Conservation (phyloP, 345 rosid genomes). For the Schrenkiella parvula region DNA sequence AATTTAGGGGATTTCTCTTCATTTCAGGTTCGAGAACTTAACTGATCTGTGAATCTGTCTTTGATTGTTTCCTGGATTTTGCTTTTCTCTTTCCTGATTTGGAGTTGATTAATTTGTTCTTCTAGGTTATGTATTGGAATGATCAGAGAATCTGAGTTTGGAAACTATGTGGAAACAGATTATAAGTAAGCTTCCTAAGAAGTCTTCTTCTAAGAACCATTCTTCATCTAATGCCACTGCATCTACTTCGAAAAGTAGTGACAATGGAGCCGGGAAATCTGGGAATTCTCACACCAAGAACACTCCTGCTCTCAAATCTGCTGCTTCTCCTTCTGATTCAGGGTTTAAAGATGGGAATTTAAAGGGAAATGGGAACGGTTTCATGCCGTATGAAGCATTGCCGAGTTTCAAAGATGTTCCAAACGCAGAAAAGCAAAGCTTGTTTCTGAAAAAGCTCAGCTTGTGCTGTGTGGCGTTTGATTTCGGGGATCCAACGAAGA, state of each 20-base stretch:
- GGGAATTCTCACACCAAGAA: conserved; percentile 35
- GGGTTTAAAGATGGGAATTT: conserved; percentile 28
- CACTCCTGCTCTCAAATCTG: conserved; percentile 33
- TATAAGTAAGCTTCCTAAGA: conserved; percentile 80
- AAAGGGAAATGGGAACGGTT: conserved; percentile 45
- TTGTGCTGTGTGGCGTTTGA: conserved; percentile 64
- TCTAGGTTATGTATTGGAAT: conserved; percentile 4
- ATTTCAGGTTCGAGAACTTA: conserved; percentile 16
- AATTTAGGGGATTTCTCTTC: conserved; percentile 20
- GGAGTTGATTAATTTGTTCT: not conserved
- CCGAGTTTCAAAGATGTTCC: conserved; percentile 73
- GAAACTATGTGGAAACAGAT: conserved; percentile 70
- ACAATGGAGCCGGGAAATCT: conserved; percentile 38
- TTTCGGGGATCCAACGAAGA: conserved; percentile 65
- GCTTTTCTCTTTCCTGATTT: not conserved
- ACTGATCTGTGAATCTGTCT: not conserved
- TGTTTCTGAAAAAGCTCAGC: conserved; percentile 64
- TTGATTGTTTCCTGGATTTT: not conserved
- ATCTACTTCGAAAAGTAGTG: conserved; percentile 42
- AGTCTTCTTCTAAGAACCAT: conserved; percentile 58
- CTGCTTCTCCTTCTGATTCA: conserved; percentile 33
- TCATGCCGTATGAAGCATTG: conserved; percentile 52
- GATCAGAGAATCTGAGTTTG: conserved; percentile 11
- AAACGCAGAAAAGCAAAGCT: conserved; percentile 55
- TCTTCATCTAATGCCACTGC: conserved; percentile 33